A percentile compares a stretch with the other conserved stretches of the same genome.
Conservation (phyloP, 306 rosid species). For the Carpinus viminea region DNA sequence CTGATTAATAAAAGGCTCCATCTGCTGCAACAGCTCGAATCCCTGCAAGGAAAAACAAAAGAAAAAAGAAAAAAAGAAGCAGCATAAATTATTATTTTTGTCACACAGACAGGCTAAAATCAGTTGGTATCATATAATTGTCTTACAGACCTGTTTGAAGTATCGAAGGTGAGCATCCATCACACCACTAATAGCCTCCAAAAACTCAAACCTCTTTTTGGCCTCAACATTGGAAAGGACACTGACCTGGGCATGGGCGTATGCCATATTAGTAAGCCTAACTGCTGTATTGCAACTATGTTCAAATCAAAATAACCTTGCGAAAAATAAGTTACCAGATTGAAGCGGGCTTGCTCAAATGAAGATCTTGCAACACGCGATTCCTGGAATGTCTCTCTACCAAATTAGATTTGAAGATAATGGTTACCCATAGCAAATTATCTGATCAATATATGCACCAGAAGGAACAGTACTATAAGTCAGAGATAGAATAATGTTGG, state of each 20-base stretch:
- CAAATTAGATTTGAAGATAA: constrained; percentile 58
- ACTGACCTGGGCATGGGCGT: constrained; percentile 44
- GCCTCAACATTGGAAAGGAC: constrained; percentile 67
- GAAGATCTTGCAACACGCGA: constrained; percentile 60
- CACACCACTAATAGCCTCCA: constrained; percentile 67
- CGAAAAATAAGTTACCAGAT: constrained; percentile 59
- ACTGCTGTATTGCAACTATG: constrained; percentile 23
- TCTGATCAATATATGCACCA: constrained; percentile 24
- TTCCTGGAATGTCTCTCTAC: constrained; percentile 79
- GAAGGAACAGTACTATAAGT: constrained; percentile 3
- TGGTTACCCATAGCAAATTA: constrained; percentile 38
- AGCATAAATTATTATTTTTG: constrained; percentile 28
- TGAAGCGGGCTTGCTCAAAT: constrained; percentile 83
- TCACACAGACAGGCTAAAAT: background rate
- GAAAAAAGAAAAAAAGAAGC: constrained; percentile 18
- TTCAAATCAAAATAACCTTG: constrained; percentile 19
- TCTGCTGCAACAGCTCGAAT: constrained; percentile 45
- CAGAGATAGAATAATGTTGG: constrained; percentile 19
- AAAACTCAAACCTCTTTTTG: constrained; percentile 69
- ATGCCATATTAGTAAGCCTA: constrained; percentile 27
- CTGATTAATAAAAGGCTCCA: constrained; percentile 59
- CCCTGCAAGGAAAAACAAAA: constrained; percentile 38
- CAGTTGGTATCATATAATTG: constrained; percentile 18
- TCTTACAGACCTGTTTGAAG: constrained; percentile 68
- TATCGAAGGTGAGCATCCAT: constrained; percentile 87